phyloP scores from a whole-genome alignment of 2,329 filamentous ascomycete species.

The Diaporthe vaccinii region DNA sequence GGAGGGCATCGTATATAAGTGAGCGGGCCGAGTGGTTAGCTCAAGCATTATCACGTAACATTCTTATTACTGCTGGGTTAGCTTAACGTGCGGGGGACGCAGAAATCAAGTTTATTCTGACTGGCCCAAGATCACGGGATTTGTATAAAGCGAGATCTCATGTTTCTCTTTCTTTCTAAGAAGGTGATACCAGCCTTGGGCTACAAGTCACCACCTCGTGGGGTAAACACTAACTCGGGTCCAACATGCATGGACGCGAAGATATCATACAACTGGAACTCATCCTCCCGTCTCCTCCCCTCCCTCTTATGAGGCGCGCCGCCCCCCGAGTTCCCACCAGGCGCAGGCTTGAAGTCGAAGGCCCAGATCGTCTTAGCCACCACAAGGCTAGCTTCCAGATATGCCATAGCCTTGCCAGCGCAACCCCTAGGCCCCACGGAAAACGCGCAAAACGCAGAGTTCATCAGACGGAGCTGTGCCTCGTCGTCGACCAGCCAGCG shows the following conservation, averaged over 20 bases:
- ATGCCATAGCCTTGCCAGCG: conserved; percentile 49
- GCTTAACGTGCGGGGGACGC: background rate
- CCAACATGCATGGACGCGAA: too few species aligned
- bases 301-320: too few species aligned
- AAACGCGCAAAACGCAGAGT: too few species aligned
- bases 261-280: too few species aligned
- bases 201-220: too few species aligned
- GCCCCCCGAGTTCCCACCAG: background rate
- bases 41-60: background rate
- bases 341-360: conserved; percentile 38
- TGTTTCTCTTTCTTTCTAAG: too few species aligned
- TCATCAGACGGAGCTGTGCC: too few species aligned
- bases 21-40: background rate
- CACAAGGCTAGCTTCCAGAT: conserved; percentile 43
- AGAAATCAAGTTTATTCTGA: background rate
- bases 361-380: conserved; percentile 43
- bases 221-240: too few species aligned
- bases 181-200: too few species aligned
- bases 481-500: too few species aligned
- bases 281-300: too few species aligned
- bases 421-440: conserved; percentile 44
- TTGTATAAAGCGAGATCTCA: accelerated
- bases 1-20: conserved; percentile 4
- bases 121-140: accelerated
- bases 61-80: accelerated